Percentiles rank a stretch among this genome's conserved stretches.
Evolutionary conservation across 2,329 filamentous ascomycete species (phyloP).

Genomic region (Paracoccidioides lutzii): DNA sequence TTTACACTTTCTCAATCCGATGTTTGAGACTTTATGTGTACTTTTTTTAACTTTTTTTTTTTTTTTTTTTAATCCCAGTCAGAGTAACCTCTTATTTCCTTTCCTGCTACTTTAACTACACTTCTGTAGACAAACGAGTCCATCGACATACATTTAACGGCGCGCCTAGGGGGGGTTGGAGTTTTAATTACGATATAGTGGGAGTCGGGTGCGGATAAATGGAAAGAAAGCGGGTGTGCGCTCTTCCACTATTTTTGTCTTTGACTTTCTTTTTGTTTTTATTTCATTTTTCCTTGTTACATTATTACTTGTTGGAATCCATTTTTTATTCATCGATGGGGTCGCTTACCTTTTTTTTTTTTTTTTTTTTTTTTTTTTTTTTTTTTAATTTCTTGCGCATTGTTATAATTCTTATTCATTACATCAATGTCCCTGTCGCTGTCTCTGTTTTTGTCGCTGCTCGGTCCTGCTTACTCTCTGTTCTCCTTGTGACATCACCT

Average conservation of each 20-base stretch:
- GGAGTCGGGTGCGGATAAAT: not conserved
- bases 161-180: not conserved
- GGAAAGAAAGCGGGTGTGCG: not conserved
- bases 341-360: conserved; percentile 1
- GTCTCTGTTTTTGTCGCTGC: not conserved
- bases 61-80: not conserved
- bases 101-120: not conserved
- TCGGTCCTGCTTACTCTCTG: not conserved
- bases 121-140: not conserved
- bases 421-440: not conserved
- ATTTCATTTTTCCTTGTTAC: not conserved
- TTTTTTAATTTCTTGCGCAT: not conserved
- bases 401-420: not conserved
- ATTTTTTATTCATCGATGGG: not conserved
- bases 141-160: not conserved
- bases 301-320: not conserved
- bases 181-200: not conserved
- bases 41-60: not conserved
- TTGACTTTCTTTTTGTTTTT: conserved; percentile 4
- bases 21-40: not conserved
- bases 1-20: not conserved
- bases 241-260: not conserved
- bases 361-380: conserved; percentile 1
- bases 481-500: not conserved
- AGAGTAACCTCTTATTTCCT: not conserved